Evolutionary conservation across 306 rosid genomes (phyloP).

Genomic region (Castanopsis chinensis): DNA sequence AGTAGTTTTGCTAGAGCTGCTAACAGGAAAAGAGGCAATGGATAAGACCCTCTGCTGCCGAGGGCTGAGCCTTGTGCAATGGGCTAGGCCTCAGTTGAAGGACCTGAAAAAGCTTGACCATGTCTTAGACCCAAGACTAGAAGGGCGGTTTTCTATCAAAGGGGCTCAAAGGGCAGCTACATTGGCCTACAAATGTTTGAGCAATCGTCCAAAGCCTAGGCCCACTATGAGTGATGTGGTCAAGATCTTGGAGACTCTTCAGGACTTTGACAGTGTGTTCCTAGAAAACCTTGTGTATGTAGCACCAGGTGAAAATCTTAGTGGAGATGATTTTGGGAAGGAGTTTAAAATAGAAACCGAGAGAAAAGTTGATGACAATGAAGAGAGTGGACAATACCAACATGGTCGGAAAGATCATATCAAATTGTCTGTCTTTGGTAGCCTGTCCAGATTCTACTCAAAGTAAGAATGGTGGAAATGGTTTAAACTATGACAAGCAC

Average conservation of each 20-base stretch:
- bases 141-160: constrained; percentile 57
- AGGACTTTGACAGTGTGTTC: constrained; percentile 47
- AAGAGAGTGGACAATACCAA: background rate
- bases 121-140: constrained; percentile 56
- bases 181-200: constrained; percentile 63
- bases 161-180: constrained; percentile 60
- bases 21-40: constrained; percentile 69
- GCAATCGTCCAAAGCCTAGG: constrained; percentile 57
- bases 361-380: background rate
- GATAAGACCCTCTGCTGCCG: constrained; percentile 39
- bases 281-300: constrained; percentile 71
- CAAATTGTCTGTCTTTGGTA: background rate
- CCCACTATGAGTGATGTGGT: constrained; percentile 68
- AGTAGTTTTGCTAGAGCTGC: constrained; percentile 74
- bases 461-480: background rate
- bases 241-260: constrained; percentile 51
- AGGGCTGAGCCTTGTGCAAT: constrained; percentile 61
- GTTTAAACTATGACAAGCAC: background rate
- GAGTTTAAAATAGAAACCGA: background rate
- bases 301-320: constrained; percentile 41
- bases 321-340: constrained; percentile 2
- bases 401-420: constrained; percentile 5
- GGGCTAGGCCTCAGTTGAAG: constrained; percentile 74
- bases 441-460: background rate
- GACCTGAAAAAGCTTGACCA: constrained; percentile 41